phyloP scores from a whole-genome alignment of 2,329 filamentous ascomycete genomes.

The Xylariaceae sp. region DNA sequence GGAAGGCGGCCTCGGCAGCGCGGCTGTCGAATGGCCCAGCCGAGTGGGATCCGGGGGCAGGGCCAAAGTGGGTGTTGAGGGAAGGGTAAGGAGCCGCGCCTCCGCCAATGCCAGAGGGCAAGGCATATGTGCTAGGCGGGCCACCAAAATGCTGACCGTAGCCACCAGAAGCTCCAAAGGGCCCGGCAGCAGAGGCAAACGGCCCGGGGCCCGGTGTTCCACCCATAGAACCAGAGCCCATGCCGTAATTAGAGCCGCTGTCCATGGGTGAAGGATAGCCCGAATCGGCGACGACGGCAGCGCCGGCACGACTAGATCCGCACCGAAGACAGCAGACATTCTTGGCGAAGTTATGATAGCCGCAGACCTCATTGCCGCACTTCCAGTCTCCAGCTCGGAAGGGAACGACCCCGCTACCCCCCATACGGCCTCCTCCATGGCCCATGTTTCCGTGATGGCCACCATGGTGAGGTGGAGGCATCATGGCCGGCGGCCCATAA shows the following conservation, averaged over 20 bases:
- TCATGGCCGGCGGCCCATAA: slow-evolving; percentile 76
- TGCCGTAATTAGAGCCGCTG: slow-evolving; percentile 77
- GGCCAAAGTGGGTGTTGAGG: slow-evolving; percentile 80
- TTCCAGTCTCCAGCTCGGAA: slow-evolving; percentile 99
- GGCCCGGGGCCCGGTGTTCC: slow-evolving; percentile 78
- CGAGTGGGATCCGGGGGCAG: slow-evolving; percentile 76
- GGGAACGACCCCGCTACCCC: slow-evolving; percentile 83
- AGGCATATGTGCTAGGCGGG: slow-evolving; percentile 83
- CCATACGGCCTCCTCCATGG: slow-evolving; percentile 70
- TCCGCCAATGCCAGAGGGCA: slow-evolving; percentile 83
- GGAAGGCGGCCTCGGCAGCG: slow-evolving; percentile 91
- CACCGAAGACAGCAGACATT: slow-evolving; percentile 97
- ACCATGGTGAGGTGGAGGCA: slow-evolving; percentile 77
- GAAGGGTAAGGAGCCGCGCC: slow-evolving; percentile 79
- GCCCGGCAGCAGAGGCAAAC: slow-evolving; percentile 69
- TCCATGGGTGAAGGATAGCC: slow-evolving; percentile 92
- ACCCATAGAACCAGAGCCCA: slow-evolving; percentile 85
- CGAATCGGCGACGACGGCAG: slow-evolving; percentile 91
- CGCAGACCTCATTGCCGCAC: slow-evolving; percentile 94
- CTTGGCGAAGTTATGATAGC: slow-evolving; percentile 99
- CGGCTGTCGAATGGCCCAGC: slow-evolving; percentile 90
- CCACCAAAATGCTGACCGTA: slow-evolving; percentile 83
- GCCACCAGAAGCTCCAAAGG: slow-evolving; percentile 66
- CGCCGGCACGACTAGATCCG: slow-evolving; percentile 89
- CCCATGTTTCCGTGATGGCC: slow-evolving; percentile 55